Evolutionary conservation across 1,139 yeast species (phyloP).

Genomic region (Starmera stellimalicola): DNA sequence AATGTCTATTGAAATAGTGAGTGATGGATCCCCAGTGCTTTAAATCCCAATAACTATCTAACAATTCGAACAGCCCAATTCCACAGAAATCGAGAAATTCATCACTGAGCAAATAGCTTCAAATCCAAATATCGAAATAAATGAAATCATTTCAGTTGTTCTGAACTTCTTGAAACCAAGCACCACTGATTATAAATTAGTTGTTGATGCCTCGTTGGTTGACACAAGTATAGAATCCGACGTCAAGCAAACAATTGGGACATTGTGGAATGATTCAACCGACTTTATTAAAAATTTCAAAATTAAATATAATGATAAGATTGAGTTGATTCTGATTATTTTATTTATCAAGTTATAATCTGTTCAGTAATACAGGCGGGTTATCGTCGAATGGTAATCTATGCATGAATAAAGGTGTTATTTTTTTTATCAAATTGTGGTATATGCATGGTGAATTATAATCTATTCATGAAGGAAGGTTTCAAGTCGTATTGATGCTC

Average conservation of each 20-base stretch:
- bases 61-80: neutral
- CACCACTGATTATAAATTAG: constrained; percentile 6
- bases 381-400: constrained; percentile 8
- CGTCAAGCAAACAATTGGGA: constrained; percentile 6
- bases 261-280: constrained; percentile 4
- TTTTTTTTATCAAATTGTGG: neutral
- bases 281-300: constrained; percentile 7
- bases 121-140: neutral
- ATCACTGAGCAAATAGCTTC: neutral
- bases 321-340: constrained; percentile 4
- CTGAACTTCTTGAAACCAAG: neutral
- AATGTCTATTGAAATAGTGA: no score
- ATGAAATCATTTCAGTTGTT: neutral
- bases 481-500: constrained; percentile 6
- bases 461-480: constrained; percentile 13
- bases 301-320: constrained; percentile 1
- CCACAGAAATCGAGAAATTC: neutral
- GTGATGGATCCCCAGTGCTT: no score
- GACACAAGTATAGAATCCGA: constrained; percentile 2
- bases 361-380: no score
- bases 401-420: constrained; percentile 10
- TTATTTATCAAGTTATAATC: constrained; percentile 6
- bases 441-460: no score
- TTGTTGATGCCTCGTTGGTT: constrained; percentile 4
- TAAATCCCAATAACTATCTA: no score